phyloP scores from a whole-genome alignment of 805 yeast genomes.

The Kodamaea kaohsiungensis region DNA sequence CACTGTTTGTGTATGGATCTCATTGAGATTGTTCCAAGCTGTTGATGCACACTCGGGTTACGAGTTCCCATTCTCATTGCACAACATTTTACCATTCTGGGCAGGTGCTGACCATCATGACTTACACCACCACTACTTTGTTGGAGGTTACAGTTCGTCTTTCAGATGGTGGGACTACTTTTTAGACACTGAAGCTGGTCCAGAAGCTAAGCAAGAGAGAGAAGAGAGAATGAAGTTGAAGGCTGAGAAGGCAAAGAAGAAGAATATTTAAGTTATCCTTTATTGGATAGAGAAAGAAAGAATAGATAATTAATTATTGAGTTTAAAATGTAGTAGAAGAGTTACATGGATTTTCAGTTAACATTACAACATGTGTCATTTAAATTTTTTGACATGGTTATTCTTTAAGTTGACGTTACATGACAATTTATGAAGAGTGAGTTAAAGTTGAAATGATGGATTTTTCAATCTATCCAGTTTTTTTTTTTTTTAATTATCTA shows the following conservation, averaged over 20 bases:
- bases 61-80: constrained; percentile 96
- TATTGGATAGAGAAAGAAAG: not conserved
- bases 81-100: constrained; percentile 93
- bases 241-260: constrained; percentile 45
- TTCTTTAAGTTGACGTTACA: too few relatives aligned
- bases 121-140: constrained; percentile 93
- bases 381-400: too few relatives aligned
- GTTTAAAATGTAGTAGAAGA: not conserved
- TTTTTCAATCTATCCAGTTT: too few relatives aligned
- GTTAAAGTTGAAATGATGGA: too few relatives aligned
- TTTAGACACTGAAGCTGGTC: constrained; percentile 88
- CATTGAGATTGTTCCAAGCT: constrained; percentile 89
- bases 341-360: too few relatives aligned
- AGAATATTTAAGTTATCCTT: constrained; percentile 10
- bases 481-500: too few relatives aligned
- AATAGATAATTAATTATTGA: not conserved
- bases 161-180: constrained; percentile 96
- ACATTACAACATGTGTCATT: too few relatives aligned
- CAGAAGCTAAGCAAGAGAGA: constrained; percentile 72
- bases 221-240: constrained; percentile 60
- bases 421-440: too few relatives aligned
- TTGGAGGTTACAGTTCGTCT: constrained; percentile 91
- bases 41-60: constrained; percentile 98
- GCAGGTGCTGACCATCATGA: constrained; percentile 99
- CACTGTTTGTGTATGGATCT: constrained; percentile 88